Conservation (phyloP, 2,329 filamentous ascomycete species). For the Zymoseptoria pseudotritici region DNA sequence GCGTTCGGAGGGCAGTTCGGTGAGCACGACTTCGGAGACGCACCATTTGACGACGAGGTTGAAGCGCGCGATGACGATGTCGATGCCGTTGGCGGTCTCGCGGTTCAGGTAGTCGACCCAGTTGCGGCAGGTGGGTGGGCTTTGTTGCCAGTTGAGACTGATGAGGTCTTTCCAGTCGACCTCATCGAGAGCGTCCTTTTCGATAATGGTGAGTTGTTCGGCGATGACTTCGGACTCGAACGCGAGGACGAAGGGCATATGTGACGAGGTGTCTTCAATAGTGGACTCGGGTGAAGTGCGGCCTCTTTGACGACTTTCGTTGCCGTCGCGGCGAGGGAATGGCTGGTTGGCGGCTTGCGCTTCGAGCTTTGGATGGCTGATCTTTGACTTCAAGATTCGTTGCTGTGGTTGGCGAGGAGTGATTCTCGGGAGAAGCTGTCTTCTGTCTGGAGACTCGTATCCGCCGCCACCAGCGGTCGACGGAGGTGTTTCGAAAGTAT, state of each 20-base stretch:
- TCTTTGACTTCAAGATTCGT: slow-evolving; percentile 16
- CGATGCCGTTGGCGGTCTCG: slow-evolving; percentile 52
- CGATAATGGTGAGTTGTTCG: slow-evolving; percentile 77
- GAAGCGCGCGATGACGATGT: slow-evolving; percentile 78
- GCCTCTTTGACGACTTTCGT: slow-evolving; percentile 1
- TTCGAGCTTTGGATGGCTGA: slow-evolving; percentile 15
- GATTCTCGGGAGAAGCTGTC: slow-evolving; percentile 11
- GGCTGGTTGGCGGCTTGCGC: slow-evolving; percentile 16
- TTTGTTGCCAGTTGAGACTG: slow-evolving; percentile 73
- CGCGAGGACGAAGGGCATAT: slow-evolving; percentile 72
- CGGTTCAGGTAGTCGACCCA: slow-evolving; percentile 77
- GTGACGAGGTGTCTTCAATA: slow-evolving; percentile 32
- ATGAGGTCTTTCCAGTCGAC: slow-evolving; percentile 85
- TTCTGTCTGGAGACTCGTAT: slow-evolving; percentile 18
- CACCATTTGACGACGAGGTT: slow-evolving; percentile 86
- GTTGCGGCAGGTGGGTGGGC: slow-evolving; percentile 36
- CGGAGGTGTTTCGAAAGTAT: slow-evolving; percentile 22
- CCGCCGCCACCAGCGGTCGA: slow-evolving; percentile 30
- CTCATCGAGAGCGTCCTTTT: slow-evolving; percentile 78
- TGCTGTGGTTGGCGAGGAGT: slow-evolving; percentile 5
- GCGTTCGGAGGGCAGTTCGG: slow-evolving; percentile 62
- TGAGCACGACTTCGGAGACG: slow-evolving; percentile 71
- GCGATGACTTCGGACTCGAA: slow-evolving; percentile 73
- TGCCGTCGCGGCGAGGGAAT: slow-evolving; percentile 10
- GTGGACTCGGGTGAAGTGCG: background rate